Conservation (phyloP, 2,329 filamentous ascomycete species). For the Ilyonectria sp. region DNA sequence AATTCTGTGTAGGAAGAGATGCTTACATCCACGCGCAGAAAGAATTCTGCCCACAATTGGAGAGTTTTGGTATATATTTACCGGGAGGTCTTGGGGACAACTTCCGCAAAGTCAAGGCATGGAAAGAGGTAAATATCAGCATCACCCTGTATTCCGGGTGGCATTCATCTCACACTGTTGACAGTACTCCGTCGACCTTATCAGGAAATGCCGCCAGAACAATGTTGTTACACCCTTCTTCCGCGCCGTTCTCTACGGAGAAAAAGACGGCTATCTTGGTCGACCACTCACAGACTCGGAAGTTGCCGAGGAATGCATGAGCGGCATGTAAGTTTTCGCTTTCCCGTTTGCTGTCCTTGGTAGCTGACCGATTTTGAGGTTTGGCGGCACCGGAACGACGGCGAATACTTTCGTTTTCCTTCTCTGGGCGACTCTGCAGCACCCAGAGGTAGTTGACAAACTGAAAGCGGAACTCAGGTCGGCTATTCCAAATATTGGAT, state of each 20-base stretch:
- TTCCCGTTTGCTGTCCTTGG: background rate
- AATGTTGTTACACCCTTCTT: constrained; percentile 16
- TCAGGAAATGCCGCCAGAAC: constrained; percentile 8
- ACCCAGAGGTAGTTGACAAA: background rate
- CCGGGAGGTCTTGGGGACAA: constrained; percentile 7
- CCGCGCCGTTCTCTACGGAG: constrained; percentile 7
- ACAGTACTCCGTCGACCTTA: constrained; percentile 15
- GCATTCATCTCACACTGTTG: too few relatives aligned
- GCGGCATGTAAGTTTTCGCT: constrained; percentile 9
- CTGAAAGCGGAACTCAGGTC: background rate
- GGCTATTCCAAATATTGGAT: background rate
- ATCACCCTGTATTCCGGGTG: too few relatives aligned
- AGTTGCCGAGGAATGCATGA: constrained; percentile 21
- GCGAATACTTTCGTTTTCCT: constrained; percentile 19
- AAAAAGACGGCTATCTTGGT: constrained; percentile 2
- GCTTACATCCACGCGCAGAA: background rate
- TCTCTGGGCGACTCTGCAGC: constrained; percentile 8
- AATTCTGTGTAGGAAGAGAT: background rate
- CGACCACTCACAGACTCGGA: constrained; percentile 14
- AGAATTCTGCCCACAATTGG: constrained; percentile 11
- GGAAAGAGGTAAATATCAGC: constrained; percentile 10
- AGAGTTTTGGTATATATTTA: constrained; percentile 2
- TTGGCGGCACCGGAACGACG: constrained; percentile 15
- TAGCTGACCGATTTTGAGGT: constrained; percentile 7
- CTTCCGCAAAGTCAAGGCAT: constrained; percentile 13